Conservation (phyloP, 2,329 filamentous ascomycete species). For the Nannizziopsis barbatae region DNA sequence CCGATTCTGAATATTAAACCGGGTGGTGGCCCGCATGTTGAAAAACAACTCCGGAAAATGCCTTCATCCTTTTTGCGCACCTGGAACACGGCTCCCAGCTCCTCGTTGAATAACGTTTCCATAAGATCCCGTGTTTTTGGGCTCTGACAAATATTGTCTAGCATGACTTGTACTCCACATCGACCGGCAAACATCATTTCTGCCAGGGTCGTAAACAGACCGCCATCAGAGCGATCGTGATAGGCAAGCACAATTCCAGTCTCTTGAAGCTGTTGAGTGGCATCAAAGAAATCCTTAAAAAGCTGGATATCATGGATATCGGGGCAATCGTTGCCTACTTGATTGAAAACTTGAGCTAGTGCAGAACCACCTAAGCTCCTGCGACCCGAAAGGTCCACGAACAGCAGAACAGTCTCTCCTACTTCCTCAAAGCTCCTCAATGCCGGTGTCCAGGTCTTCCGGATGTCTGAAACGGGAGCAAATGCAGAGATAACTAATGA, state of each 20-base stretch:
- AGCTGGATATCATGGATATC: slow-evolving; percentile 74
- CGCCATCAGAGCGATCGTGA: slow-evolving; percentile 88
- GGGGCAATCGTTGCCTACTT: slow-evolving; percentile 72
- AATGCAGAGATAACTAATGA: slow-evolving; percentile 89
- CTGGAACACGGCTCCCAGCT: slow-evolving; percentile 92
- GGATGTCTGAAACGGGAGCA: slow-evolving; percentile 66
- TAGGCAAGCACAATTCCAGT: slow-evolving; percentile 73
- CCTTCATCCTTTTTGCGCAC: slow-evolving; percentile 73
- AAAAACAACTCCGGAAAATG: slow-evolving; percentile 80
- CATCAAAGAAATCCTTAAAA: slow-evolving; percentile 85
- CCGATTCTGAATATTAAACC: slow-evolving; percentile 78
- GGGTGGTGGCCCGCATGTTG: slow-evolving; percentile 72
- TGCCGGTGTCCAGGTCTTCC: slow-evolving; percentile 87
- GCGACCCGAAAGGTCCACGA: slow-evolving; percentile 78
- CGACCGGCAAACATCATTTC: slow-evolving; percentile 99
- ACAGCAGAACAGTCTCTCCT: slow-evolving; percentile 77
- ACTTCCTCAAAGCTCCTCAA: slow-evolving; percentile 74
- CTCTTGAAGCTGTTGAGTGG: slow-evolving; percentile 57
- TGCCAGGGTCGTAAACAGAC: slow-evolving; percentile 75
- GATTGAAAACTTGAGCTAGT: slow-evolving; percentile 76
- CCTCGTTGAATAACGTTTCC: slow-evolving; percentile 84
- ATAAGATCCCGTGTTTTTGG: slow-evolving; percentile 55
- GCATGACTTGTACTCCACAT: slow-evolving; percentile 72
- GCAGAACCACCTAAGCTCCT: slow-evolving; percentile 83
- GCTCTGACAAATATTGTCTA: slow-evolving; percentile 55